Percentiles rank a stretch among this genome's conserved stretches.
phyloP scores from a whole-genome alignment of 768 basidiomycete species.

The Pleurotus platypus region DNA sequence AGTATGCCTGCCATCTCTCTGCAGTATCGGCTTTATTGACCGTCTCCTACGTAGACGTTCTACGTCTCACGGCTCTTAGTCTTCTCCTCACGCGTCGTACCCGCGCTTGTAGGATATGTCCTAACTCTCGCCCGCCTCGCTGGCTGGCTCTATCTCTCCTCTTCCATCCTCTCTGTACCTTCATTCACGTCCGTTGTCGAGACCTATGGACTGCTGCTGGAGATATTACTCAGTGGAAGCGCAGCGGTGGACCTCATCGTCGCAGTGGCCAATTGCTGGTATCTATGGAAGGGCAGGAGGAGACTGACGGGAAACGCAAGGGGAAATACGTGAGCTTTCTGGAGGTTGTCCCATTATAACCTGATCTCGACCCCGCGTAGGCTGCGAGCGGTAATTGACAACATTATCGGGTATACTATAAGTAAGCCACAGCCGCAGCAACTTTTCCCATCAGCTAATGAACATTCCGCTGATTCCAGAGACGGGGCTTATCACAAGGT shows the following conservation, averaged over 20 bases:
- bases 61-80: not conserved
- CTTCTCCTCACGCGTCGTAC: not conserved
- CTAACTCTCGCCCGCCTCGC: not conserved
- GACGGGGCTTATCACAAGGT: slow-evolving; percentile 6
- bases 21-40: not conserved
- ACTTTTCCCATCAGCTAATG: not conserved
- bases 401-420: not conserved
- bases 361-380: not conserved
- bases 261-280: not conserved
- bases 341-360: not conserved
- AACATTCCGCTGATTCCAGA: not conserved
- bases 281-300: not conserved
- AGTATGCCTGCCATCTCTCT: not conserved
- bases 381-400: not conserved
- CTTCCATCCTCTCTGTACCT: not conserved
- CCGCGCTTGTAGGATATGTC: not conserved
- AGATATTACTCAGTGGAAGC: not conserved
- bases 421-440: not conserved
- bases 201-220: not conserved
- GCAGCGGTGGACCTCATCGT: not conserved
- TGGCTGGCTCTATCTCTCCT: slow-evolving; percentile 2
- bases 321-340: not conserved
- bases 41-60: not conserved
- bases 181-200: not conserved
- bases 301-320: not conserved